These are phyloP conservation scores for Ammopiptanthus mongolicus DNA, from an alignment of 306 rosid genomes.

Conservation along the genomic window DNA sequence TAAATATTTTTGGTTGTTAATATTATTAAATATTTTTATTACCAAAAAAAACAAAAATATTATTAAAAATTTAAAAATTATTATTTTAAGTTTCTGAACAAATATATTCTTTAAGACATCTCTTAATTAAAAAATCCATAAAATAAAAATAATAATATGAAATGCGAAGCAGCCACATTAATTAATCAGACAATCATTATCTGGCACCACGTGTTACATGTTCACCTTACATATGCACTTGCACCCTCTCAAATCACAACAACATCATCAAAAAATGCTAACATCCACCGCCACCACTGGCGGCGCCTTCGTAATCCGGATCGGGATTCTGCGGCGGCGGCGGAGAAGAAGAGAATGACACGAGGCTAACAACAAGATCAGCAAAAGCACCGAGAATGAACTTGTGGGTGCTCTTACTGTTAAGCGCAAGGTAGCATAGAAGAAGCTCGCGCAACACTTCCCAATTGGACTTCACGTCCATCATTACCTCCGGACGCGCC, in stretches of 20 bases:
- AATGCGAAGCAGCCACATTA: not conserved
- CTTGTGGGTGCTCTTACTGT: slow-evolving; percentile 68
- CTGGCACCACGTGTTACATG: slow-evolving; percentile 28
- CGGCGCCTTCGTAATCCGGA: not conserved
- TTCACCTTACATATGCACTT: slow-evolving; percentile 23
- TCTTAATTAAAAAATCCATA: too few relatives aligned
- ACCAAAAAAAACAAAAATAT: too few relatives aligned
- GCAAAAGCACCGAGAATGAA: slow-evolving; percentile 74
- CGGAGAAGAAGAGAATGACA: slow-evolving; percentile 21
- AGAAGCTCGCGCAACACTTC: slow-evolving; percentile 79
- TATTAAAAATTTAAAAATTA: too few relatives aligned
- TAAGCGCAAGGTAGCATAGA: slow-evolving; percentile 74
- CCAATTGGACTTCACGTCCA: slow-evolving; percentile 55
- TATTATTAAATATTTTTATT: too few relatives aligned
- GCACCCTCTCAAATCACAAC: not conserved
- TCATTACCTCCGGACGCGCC: slow-evolving; percentile 53
- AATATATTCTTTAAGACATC: too few relatives aligned
- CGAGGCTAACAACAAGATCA: slow-evolving; percentile 55
- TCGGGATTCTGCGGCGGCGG: too few relatives aligned
- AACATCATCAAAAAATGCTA: not conserved
- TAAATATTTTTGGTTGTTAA: too few relatives aligned
- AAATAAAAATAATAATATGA: not conserved
- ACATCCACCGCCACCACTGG: slow-evolving; percentile 8
- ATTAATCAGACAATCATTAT: slow-evolving; percentile 8
- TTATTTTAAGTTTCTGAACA: too few relatives aligned